Evolutionary conservation across 2,329 filamentous ascomycete genomes (phyloP), one percentile per base, ranked within the genome.

Genomic region (Talaromyces sp.): DNA sequence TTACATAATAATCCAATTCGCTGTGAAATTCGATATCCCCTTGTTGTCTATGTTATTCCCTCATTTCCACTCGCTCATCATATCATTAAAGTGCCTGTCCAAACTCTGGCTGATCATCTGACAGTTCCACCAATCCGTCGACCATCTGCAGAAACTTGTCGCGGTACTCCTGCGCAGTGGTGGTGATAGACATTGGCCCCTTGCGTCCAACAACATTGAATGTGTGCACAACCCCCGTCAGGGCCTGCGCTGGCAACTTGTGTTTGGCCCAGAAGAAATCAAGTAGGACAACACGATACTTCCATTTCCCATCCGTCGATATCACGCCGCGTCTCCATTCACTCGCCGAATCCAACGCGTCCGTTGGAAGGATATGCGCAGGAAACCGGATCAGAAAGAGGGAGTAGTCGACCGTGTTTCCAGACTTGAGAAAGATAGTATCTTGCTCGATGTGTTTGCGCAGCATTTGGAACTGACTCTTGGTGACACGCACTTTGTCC

Each of bases 221-320:
- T 0, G 81, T 75, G 55, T 83, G 83, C 62, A 92, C 83, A 39
- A 91, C 72, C 0, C 83, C 81, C 0, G 88, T 90, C 82, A 91
- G 84, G 1, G 84, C 78, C 71, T 82, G 84, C 0, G 89, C 85
- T 59, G 85, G 87, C 0, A 87, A 67, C 66, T 87, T 88, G 72
- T 91, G 88, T 73, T 88, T 90, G 0, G 88, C 85, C 89, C 89
- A 92, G 77, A 92, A 91, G 75, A 92, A 92, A 72, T 92, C 89
- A 36, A 92, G 77, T 15, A 92, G 74, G 0, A 87, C 82, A 3
- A 83, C 86, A 2, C 88, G 82, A 68, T 90, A 92, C 13, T 87
- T 77, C 79, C 87, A 88, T 66, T 85, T 84, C 0, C 84, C 84
- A 67, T 90, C 85, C 0, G 81, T 77, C 10, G 87, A 88, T 0